A percentile compares a stretch with the other conserved stretches of the same genome.
These are phyloP conservation scores for Ceratobasidium sp. DNA, from an alignment of 1,284 basidiomycete genomes.

Conservation along the genomic window DNA sequence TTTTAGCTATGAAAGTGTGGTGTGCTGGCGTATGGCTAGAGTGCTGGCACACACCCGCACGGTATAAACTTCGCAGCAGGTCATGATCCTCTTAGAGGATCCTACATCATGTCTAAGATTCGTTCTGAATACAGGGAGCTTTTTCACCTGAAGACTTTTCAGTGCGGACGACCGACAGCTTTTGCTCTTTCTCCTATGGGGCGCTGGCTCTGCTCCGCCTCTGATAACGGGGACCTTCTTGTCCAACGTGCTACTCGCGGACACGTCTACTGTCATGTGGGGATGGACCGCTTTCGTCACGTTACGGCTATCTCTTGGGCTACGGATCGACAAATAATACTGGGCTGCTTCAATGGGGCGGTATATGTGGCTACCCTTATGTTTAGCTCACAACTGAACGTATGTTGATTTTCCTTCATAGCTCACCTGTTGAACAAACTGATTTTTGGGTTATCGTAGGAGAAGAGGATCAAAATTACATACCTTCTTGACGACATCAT, in stretches of 20 bases:
- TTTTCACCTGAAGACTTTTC: background rate
- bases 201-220: background rate
- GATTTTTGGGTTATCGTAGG: background rate
- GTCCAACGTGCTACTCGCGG: background rate
- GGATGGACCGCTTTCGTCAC: background rate
- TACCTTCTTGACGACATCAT: background rate
- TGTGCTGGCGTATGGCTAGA: too few species aligned
- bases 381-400: background rate
- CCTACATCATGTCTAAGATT: too few species aligned
- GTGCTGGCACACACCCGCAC: too few species aligned
- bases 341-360: background rate
- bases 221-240: background rate
- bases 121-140: too few species aligned
- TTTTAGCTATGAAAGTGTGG: too few species aligned
- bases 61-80: too few species aligned
- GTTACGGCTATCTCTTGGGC: background rate
- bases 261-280: background rate
- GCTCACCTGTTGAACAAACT: too few species aligned
- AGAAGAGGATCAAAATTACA: background rate
- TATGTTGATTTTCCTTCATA: too few species aligned
- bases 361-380: background rate
- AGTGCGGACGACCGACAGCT: background rate
- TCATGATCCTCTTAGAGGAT: too few species aligned
- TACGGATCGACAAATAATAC: background rate
- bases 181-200: background rate